Conservation (phyloP, 306 rosid species). For the Glycine latifolia region DNA sequence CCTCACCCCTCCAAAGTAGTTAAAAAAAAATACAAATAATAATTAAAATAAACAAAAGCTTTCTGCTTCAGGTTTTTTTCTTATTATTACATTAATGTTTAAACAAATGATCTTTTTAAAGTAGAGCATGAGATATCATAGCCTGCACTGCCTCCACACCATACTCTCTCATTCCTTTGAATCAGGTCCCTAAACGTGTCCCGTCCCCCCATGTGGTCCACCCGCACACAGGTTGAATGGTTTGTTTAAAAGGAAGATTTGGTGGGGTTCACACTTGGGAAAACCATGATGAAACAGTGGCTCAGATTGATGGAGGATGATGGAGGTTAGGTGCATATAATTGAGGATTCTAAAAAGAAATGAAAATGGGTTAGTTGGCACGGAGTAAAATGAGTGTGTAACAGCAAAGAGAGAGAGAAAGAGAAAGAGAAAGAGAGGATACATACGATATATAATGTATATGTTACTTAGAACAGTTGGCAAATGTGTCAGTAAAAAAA, state of each 20-base stretch:
- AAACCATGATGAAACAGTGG: slow-evolving; percentile 34
- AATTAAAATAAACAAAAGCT: slow-evolving; percentile 38
- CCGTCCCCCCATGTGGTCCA: slow-evolving; percentile 27
- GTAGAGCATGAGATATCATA: not conserved
- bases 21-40: not conserved
- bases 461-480: slow-evolving; percentile 80
- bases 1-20: slow-evolving; percentile 50
- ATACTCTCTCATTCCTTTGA: slow-evolving; percentile 1
- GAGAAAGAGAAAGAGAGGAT: slow-evolving; percentile 45
- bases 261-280: slow-evolving; percentile 44
- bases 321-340: slow-evolving; percentile 73
- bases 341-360: slow-evolving; percentile 57
- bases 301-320: slow-evolving; percentile 60
- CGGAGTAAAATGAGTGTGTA: slow-evolving; percentile 83
- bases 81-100: slow-evolving; percentile 36
- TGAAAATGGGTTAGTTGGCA: slow-evolving; percentile 63
- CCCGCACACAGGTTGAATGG: slow-evolving; percentile 13
- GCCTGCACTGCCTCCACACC: slow-evolving; percentile 44
- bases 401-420: slow-evolving; percentile 63
- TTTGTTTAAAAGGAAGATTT: slow-evolving; percentile 46
- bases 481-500: slow-evolving; percentile 91
- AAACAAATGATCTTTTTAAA: slow-evolving; percentile 49
- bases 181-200: slow-evolving; percentile 52
- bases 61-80: slow-evolving; percentile 42
- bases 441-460: not conserved